Base-by-base conservation (phyloP, 148 eudicot genomes). In the Chenopodium berlandieri region DNA sequence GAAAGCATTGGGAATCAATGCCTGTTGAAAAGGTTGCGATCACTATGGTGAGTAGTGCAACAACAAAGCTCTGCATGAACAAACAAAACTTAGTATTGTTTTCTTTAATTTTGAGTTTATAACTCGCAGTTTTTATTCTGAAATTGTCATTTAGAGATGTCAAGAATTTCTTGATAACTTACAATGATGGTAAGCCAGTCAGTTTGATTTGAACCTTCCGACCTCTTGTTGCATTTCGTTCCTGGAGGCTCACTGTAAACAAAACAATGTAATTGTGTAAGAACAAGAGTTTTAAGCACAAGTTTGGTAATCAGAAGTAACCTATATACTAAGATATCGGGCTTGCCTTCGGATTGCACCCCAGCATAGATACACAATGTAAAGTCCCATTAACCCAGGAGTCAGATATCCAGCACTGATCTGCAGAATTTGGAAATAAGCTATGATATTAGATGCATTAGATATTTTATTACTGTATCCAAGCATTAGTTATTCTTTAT, bases 11-110 rank as follows among this genome's bases (percentile, higher is more conserved):
- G 37, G 98, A 94, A 79, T 94, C 98, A 56, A 91, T 91, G 74
- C 98, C 98, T 0, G 98, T 94, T 58, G 98, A 94, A 83, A 94
- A 94, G 31, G 98, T 94, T 10, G 98, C 98, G 23, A 94, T 85
- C n/a, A 94, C 98, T 34, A 94, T 91, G 10, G 98, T 87, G 23
- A 92, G 84, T 32, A 94, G 80, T 37, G 94, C 98, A 70, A 92
- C 78, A 64, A 92, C 89, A 87, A 94, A 92, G 85, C 96, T 94
- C 98, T 94, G 90, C 82, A 82, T 13, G 1, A 76, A 32, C 73
- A 80, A 40, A 7, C 58, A 58, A 56, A 40, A 58, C 12, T 17
- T 13, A 83, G 34, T 78, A 0, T 62, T 62, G 0, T 20, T 19
- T 19, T 3, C 52, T 27, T 52, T 4, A 13, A 64, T 50, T 50